Base-by-base conservation (phyloP, 257 asterid genomes). In the Thymus mandschuricus region DNA sequence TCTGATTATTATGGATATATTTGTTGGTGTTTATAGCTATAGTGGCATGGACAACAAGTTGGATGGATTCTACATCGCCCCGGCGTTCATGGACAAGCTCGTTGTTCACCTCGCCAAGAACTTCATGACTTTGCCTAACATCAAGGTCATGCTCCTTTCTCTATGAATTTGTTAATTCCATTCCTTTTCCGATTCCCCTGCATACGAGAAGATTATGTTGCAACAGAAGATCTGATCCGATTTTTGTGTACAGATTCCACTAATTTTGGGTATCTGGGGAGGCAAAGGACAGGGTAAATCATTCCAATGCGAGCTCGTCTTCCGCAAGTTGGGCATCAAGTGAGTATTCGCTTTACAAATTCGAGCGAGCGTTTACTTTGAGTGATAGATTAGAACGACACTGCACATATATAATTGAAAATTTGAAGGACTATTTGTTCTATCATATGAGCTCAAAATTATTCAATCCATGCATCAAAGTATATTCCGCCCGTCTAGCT, bases 231-330 rank as follows among this genome's bases (percentile, higher is more conserved):
- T 21, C 21, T 21, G 21, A 21, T 21, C 21, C 21, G 21, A 21
- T 21, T 21, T 21, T 21, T 21, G 21, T 21, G 21, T 56, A 34
- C 69, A 90, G 97, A 74, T 91, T 68, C 97, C 97, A 6, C 86
- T 91, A 0, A 91, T 91, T 71, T 75, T 91, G 92, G 97, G 97
- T 77, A 73, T 91, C 3, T 91, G 97, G 97, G 97, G 97, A 85
- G 97, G 97, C 77, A 91, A 91, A 77, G 97, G 97, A 59, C 97
- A 91, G 69, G 97, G 97, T 2, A 91, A 91, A 83, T 91, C 97
- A 30, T 91, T 91, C 86, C 97, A 91, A 31, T 88, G 97, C 64
- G 97, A 91, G 85, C 97, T 91, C 33, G 97, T 91, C 34, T 87
- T 88, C 30, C 76, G 86, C 57, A 91, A 91, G 77, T 80, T 91